A percentile compares a stretch with the other conserved stretches of the same genome.
Evolutionary conservation across 2,329 filamentous ascomycete species (phyloP).

Genomic region (Aspergillus aculeatus): DNA sequence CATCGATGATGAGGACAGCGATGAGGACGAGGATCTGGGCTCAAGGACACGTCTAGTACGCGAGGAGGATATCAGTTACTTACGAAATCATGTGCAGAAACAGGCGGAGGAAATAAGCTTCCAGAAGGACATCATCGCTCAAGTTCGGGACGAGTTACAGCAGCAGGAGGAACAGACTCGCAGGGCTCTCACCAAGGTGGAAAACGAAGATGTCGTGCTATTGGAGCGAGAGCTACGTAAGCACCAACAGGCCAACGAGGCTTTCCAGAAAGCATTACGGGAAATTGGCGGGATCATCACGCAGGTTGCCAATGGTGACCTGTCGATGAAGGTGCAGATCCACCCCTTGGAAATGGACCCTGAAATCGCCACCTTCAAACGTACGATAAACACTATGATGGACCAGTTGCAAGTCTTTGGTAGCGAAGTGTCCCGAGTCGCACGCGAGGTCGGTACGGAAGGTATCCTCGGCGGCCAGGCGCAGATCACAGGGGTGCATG

Average conservation of each 20-base stretch:
- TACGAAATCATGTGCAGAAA: conserved; percentile 88
- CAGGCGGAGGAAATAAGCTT: conserved; percentile 89
- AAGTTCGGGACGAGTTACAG: conserved; percentile 79
- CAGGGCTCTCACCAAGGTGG: conserved; percentile 75
- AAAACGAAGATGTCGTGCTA: conserved; percentile 81
- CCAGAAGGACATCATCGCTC: conserved; percentile 80
- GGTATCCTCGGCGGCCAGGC: conserved; percentile 92
- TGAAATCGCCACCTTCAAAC: conserved; percentile 96
- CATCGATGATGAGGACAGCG: conserved; percentile 36
- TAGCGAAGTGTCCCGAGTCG: conserved; percentile 90
- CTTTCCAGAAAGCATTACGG: conserved; percentile 93
- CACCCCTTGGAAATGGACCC: conserved; percentile 96
- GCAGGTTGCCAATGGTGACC: conserved; percentile 88
- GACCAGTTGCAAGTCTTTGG: conserved; percentile 96
- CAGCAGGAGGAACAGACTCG: conserved; percentile 84
- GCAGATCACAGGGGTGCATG: conserved; percentile 88
- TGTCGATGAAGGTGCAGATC: conserved; percentile 95
- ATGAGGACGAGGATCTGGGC: conserved; percentile 53
- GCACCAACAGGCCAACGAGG: conserved; percentile 96
- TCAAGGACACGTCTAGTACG: conserved; percentile 55
- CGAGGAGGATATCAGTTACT: conserved; percentile 78
- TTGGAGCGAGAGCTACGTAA: conserved; percentile 93
- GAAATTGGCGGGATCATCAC: conserved; percentile 98
- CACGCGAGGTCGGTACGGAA: conserved; percentile 93
- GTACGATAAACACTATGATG: conserved; percentile 99